phyloP scores from a whole-genome alignment of 768 basidiomycete genomes.

The Lactifluus subvellereus region DNA sequence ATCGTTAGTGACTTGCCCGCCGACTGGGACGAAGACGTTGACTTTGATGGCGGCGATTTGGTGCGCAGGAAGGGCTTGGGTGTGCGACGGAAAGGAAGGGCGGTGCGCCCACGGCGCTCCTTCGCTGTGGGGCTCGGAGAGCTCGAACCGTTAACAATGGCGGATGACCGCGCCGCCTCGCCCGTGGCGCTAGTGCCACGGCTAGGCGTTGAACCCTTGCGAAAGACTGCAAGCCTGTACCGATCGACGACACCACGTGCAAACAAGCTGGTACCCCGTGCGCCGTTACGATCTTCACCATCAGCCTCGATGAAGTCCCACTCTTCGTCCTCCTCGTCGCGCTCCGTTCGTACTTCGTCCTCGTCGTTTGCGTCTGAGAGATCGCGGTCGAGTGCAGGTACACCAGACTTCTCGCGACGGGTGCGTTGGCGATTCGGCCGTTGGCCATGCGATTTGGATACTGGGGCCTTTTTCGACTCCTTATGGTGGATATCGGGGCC shows the following conservation, averaged over 20 bases:
- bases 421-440: slow-evolving; percentile 31
- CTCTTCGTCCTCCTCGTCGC: slow-evolving; percentile 72
- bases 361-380: slow-evolving; percentile 49
- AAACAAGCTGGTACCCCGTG: slow-evolving; percentile 75
- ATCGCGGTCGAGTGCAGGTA: slow-evolving; percentile 72
- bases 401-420: slow-evolving; percentile 77
- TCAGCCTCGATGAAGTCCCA: slow-evolving; percentile 87
- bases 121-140: slow-evolving; percentile 46
- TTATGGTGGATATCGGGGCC: slow-evolving; percentile 20
- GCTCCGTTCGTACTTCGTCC: slow-evolving; percentile 38
- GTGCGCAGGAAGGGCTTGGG: slow-evolving; percentile 68
- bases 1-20: slow-evolving; percentile 35
- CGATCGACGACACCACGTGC: slow-evolving; percentile 89
- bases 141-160: slow-evolving; percentile 34
- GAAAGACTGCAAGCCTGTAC: slow-evolving; percentile 79
- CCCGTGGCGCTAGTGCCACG: slow-evolving; percentile 56
- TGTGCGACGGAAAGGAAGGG: slow-evolving; percentile 66
- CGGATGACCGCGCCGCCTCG: slow-evolving; percentile 31
- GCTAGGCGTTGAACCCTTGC: slow-evolving; percentile 68
- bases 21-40: slow-evolving; percentile 34
- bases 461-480: slow-evolving; percentile 17
- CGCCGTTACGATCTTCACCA: slow-evolving; percentile 77
- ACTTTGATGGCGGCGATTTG: slow-evolving; percentile 55
- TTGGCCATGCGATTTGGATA: slow-evolving; percentile 22
- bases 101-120: slow-evolving; percentile 63